These are phyloP conservation scores for Aureobasidium lini DNA, from an alignment of 2,329 filamentous ascomycete species.

Conservation along the genomic window DNA sequence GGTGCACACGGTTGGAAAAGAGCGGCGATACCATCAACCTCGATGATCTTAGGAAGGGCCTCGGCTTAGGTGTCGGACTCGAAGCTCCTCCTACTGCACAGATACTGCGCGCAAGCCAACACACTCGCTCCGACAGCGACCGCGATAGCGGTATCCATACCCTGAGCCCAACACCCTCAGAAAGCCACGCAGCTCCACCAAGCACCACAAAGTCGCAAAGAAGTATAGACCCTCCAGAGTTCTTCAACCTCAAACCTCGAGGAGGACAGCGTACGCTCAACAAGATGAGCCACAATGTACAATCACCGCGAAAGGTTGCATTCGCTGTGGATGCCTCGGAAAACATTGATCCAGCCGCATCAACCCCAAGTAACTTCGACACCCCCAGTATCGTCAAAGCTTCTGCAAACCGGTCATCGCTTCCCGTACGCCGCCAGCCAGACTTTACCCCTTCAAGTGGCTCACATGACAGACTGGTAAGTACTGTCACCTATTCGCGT, in stretches of 20 bases:
- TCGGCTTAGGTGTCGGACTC: slow-evolving; percentile 47
- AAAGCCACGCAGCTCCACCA: slow-evolving; percentile 18
- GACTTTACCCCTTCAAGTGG: background rate
- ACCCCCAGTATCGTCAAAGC: slow-evolving; percentile 21
- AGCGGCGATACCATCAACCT: slow-evolving; percentile 62
- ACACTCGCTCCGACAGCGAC: background rate
- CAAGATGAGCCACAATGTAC: slow-evolving; percentile 10
- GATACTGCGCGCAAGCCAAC: slow-evolving; percentile 11
- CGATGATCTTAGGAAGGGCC: slow-evolving; percentile 54
- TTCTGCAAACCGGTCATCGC: background rate
- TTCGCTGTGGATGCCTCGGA: slow-evolving; percentile 26
- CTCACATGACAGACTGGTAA: slow-evolving; percentile 15
- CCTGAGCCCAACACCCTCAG: background rate
- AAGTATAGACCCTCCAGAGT: slow-evolving; percentile 27
- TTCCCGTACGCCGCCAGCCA: background rate
- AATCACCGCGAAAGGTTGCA: slow-evolving; percentile 16
- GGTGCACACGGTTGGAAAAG: slow-evolving; percentile 72
- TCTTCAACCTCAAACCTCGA: slow-evolving; percentile 28
- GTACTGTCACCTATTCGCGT: slow-evolving; percentile 9
- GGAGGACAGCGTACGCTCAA: slow-evolving; percentile 22
- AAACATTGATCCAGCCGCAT: background rate
- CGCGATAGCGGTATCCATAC: background rate
- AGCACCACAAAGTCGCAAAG: slow-evolving; percentile 20
- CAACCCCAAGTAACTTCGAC: slow-evolving; percentile 19
- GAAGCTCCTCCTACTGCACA: slow-evolving; percentile 13